phyloP scores from a whole-genome alignment of 179 eudicot species.

The Monotropa hypopitys region DNA sequence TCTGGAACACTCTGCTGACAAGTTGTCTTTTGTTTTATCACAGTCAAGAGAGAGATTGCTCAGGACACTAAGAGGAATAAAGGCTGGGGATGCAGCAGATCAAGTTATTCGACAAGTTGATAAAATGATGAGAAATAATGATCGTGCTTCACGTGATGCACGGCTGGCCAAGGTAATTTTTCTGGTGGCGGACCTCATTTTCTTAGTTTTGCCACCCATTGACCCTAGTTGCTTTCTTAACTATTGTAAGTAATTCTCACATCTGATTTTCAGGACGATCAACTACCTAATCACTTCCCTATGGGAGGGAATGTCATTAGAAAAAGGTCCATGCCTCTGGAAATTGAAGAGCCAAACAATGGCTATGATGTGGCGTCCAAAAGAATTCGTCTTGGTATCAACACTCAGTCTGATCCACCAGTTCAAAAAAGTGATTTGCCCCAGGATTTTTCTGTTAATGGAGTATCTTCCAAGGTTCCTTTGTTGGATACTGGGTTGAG shows the following conservation, averaged over 20 bases:
- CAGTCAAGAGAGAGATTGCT: constrained; percentile 88
- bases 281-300: constrained; percentile 26
- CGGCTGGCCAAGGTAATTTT: constrained; percentile 43
- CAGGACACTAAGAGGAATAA: constrained; percentile 57
- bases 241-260: background rate
- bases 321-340: constrained; percentile 39
- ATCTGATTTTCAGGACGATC: constrained; percentile 50
- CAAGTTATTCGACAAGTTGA: constrained; percentile 86
- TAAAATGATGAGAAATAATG: constrained; percentile 61
- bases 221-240: constrained; percentile 1
- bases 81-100: constrained; percentile 97
- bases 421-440: constrained; percentile 29
- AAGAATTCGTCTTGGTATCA: constrained; percentile 43
- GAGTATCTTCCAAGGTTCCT: constrained; percentile 41
- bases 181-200: background rate
- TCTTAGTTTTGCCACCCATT: background rate
- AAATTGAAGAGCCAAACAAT: constrained; percentile 35
- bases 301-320: constrained; percentile 37
- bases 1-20: constrained; percentile 10
- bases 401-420: constrained; percentile 23
- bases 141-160: constrained; percentile 63
- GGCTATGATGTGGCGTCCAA: constrained; percentile 42
- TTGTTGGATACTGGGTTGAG: constrained; percentile 29
- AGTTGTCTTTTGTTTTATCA: constrained; percentile 13
- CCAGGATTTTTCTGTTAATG: constrained; percentile 38